Evolutionary conservation across 1,284 basidiomycete species (phyloP).

Genomic region (Singerocomus rubriflavus): DNA sequence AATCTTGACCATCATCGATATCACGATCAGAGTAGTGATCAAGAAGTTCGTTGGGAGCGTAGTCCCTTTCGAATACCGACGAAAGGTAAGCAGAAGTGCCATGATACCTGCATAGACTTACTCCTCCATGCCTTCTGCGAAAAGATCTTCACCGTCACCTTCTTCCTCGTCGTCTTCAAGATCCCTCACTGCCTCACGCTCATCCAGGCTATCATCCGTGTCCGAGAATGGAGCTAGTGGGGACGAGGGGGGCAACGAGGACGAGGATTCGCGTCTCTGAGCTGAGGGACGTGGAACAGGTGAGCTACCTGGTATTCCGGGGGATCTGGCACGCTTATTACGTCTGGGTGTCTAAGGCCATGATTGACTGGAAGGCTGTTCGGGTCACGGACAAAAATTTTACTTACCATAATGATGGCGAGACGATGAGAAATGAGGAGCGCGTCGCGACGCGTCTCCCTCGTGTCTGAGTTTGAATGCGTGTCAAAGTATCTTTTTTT

Average conservation of each 20-base stretch:
- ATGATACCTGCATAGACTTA: conserved; percentile 39
- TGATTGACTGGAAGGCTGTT: neutral
- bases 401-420: conserved; percentile 31
- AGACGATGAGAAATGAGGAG: conserved; percentile 17
- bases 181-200: conserved; percentile 71
- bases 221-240: conserved; percentile 84
- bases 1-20: conserved; percentile 82
- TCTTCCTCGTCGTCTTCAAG: conserved; percentile 71
- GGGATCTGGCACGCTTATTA: conserved; percentile 63
- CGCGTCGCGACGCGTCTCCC: conserved; percentile 35
- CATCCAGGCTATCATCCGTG: conserved; percentile 78
- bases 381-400: neutral
- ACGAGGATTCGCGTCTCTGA: conserved; percentile 55
- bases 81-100: conserved; percentile 1
- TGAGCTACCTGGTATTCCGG: conserved; percentile 50
- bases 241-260: conserved; percentile 79
- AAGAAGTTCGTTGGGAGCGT: conserved; percentile 76
- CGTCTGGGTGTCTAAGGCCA: conserved; percentile 43
- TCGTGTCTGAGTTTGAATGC: conserved; percentile 36
- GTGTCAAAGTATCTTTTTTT: conserved; percentile 6
- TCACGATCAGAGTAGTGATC: conserved; percentile 88
- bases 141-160: conserved; percentile 92
- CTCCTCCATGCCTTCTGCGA: conserved; percentile 77
- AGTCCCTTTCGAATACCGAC: conserved; percentile 62
- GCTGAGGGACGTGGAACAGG: conserved; percentile 47